Percentiles rank a stretch among this genome's conserved stretches.
These are phyloP conservation scores for Tolypocladium album DNA, from an alignment of 2,329 filamentous ascomycete species.

Conservation along the genomic window DNA sequence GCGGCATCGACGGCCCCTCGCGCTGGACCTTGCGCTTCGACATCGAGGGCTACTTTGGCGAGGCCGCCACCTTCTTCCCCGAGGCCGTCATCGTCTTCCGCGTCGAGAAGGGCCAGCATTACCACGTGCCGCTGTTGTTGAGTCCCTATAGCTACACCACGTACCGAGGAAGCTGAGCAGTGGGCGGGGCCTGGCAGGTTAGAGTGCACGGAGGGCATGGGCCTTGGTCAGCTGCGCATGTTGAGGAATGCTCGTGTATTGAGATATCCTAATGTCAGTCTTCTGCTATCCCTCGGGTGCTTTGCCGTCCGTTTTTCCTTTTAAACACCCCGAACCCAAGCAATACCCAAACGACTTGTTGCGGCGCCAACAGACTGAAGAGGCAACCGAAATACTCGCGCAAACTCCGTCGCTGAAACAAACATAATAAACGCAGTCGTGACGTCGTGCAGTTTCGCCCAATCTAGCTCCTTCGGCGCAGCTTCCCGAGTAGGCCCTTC, in stretches of 20 bases:
- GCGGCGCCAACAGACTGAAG: neutral
- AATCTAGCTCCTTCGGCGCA: conserved; percentile 4
- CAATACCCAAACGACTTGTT: neutral
- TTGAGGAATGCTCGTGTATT: neutral
- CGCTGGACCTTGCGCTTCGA: conserved; percentile 64
- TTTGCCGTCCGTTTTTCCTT: neutral
- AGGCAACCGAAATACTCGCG: neutral
- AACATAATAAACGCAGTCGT: conserved; percentile 5
- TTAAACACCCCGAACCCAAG: neutral
- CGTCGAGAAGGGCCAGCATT: conserved; percentile 51
- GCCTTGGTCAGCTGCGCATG: neutral
- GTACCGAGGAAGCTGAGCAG: conserved; percentile 61
- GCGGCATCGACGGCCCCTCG: conserved; percentile 31
- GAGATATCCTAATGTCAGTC: neutral
- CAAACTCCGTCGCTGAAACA: conserved; percentile 12
- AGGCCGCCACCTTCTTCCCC: conserved; percentile 50
- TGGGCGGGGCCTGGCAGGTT: neutral
- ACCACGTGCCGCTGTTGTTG: conserved; percentile 69
- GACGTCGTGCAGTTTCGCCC: conserved; percentile 3
- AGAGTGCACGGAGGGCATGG: neutral
- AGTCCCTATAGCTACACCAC: conserved; percentile 75
- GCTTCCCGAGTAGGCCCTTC: conserved; percentile 9
- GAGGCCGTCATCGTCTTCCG: conserved; percentile 45
- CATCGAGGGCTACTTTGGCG: conserved; percentile 60
- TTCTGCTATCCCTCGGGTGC: neutral